A percentile compares a stretch with the other conserved stretches of the same genome.
Conservation (phyloP, 1,284 basidiomycete species). For the Cutaneotrichosporon cyanovorans region DNA sequence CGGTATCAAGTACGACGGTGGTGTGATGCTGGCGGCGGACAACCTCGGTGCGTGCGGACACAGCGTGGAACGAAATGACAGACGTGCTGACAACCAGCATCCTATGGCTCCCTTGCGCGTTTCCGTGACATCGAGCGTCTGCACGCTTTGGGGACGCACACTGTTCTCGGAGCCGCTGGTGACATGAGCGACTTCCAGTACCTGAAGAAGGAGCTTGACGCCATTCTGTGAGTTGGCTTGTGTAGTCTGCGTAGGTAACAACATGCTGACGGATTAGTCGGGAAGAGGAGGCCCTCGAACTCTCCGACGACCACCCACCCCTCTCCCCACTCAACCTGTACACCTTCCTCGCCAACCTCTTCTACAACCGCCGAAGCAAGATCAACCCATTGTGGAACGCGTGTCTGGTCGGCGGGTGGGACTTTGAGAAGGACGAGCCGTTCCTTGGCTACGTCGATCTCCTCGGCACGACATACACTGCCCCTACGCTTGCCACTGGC, state of each 20-base stretch:
- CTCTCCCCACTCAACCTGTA: slow-evolving; percentile 88
- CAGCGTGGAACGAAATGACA: not conserved
- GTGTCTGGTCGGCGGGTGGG: slow-evolving; percentile 80
- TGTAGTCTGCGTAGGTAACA: too few relatives aligned
- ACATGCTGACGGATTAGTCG: slow-evolving; percentile 46
- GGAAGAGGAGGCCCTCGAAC: slow-evolving; percentile 54
- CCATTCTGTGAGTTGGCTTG: slow-evolving; percentile 33
- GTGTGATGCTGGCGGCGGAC: slow-evolving; percentile 98
- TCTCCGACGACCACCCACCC: slow-evolving; percentile 70
- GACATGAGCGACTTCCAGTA: slow-evolving; percentile 99
- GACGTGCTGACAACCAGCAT: slow-evolving; percentile 61
- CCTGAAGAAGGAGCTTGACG: slow-evolving; percentile 59
- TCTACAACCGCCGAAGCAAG: slow-evolving; percentile 83
- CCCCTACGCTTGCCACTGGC: slow-evolving; percentile 92
- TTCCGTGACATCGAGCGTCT: slow-evolving; percentile 94
- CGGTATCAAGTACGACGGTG: slow-evolving; percentile 88
- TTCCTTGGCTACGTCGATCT: slow-evolving; percentile 94
- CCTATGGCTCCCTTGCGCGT: slow-evolving; percentile 92
- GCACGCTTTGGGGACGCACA: slow-evolving; percentile 68
- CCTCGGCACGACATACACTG: slow-evolving; percentile 90
- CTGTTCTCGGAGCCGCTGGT: slow-evolving; percentile 84
- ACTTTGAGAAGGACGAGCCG: slow-evolving; percentile 64
- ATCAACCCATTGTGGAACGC: slow-evolving; percentile 96
- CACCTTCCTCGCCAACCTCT: slow-evolving; percentile 81
- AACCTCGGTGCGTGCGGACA: slow-evolving; percentile 62